These are phyloP conservation scores for Colletotrichum noveboracense DNA, from an alignment of 2,329 filamentous ascomycete species.

Conservation along the genomic window DNA sequence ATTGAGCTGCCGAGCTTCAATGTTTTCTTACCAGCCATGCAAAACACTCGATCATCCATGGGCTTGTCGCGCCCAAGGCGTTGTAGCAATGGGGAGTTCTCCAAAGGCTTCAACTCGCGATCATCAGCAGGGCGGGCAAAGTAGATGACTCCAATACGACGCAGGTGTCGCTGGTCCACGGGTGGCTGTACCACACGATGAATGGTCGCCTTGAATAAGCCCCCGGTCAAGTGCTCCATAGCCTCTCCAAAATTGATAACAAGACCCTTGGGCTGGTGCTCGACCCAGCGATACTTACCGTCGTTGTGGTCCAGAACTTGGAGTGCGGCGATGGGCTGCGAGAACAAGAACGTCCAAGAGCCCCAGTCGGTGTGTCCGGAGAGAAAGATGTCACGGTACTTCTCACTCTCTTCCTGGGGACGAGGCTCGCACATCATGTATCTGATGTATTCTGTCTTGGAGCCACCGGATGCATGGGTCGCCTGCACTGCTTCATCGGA, in stretches of 20 bases:
- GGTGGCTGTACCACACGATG: conserved; percentile 34
- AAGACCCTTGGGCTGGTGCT: conserved; percentile 31
- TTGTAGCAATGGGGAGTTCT: conserved; percentile 37
- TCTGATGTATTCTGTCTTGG: conserved; percentile 40
- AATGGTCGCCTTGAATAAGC: conserved; percentile 34
- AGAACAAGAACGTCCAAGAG: conserved; percentile 41
- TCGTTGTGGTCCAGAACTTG: conserved; percentile 38
- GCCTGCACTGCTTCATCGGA: conserved; percentile 39
- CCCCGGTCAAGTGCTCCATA: conserved; percentile 30
- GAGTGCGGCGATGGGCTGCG: conserved; percentile 41
- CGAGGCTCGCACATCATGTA: conserved; percentile 45
- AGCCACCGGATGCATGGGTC: conserved; percentile 35
- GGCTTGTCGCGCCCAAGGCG: conserved; percentile 27
- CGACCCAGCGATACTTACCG: conserved; percentile 29
- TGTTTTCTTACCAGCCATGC: background rate
- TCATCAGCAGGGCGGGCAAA: conserved; percentile 36
- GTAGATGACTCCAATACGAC: conserved; percentile 42
- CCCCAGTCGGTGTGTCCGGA: conserved; percentile 46
- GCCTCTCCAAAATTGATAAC: conserved; percentile 41
- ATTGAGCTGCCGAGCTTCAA: background rate
- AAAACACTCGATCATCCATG: background rate
- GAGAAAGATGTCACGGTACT: conserved; percentile 41
- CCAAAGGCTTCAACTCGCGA: conserved; percentile 37
- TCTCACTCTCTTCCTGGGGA: conserved; percentile 36
- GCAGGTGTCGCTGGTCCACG: conserved; percentile 37